Evolutionary conservation across 208 protist genomes (phyloP).

Genomic region (Kentomonas sorsogonicus): DNA sequence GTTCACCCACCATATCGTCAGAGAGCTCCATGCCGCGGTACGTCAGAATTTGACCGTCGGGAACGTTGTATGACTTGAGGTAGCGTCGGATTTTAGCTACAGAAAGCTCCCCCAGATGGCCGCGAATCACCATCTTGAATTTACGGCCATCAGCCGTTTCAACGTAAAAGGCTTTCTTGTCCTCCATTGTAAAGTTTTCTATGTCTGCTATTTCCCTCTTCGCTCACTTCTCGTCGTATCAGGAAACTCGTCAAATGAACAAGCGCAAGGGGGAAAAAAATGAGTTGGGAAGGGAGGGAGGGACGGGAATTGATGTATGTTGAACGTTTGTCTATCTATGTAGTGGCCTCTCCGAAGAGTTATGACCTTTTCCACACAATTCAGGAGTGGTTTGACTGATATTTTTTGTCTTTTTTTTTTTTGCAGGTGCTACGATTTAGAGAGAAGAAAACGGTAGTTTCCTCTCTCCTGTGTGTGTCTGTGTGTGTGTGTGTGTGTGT

Average conservation of each 20-base stretch:
- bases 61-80: constrained; percentile 63
- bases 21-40: constrained; percentile 28
- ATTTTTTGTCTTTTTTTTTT: too few species aligned
- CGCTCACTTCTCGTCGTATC: too few species aligned
- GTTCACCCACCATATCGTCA: constrained; percentile 55
- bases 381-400: too few species aligned
- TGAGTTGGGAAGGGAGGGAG: not conserved
- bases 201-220: not conserved
- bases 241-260: too few species aligned
- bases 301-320: constrained; percentile 4
- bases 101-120: constrained; percentile 59
- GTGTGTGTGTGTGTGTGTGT: too few species aligned
- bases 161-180: constrained; percentile 71
- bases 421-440: too few species aligned
- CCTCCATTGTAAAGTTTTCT: constrained; percentile 29
- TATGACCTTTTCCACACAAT: too few species aligned
- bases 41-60: constrained; percentile 43
- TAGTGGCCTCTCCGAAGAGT: too few species aligned
- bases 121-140: constrained; percentile 85
- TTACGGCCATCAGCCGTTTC: constrained; percentile 63
- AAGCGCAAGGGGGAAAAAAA: not conserved
- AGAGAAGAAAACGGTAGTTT: constrained; percentile 6
- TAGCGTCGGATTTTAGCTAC: constrained; percentile 75
- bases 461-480: too few species aligned
- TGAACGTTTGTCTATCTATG: too few species aligned